Evolutionary conservation across 2,329 filamentous ascomycete species (phyloP).

Genomic region (Pseudogymnoascus sp.): DNA sequence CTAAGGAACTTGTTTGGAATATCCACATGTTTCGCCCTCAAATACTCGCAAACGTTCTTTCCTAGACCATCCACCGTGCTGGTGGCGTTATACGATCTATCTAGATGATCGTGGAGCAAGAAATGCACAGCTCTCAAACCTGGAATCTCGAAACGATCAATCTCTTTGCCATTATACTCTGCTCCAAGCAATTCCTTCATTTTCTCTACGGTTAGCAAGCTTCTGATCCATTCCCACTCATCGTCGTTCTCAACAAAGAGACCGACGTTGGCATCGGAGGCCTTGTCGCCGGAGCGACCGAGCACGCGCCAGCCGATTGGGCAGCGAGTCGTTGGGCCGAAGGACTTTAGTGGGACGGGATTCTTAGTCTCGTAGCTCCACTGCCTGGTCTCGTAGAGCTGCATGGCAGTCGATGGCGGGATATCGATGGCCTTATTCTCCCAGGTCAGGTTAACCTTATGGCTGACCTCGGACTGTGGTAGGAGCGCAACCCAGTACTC

Average conservation of each 20-base stretch:
- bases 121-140: slow-evolving; percentile 20
- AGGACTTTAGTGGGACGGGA: slow-evolving; percentile 17
- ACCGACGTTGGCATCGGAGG: slow-evolving; percentile 30
- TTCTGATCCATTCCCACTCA: slow-evolving; percentile 33
- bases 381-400: slow-evolving; percentile 7
- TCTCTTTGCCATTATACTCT: slow-evolving; percentile 23
- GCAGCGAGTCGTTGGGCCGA: slow-evolving; percentile 21
- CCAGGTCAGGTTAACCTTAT: slow-evolving; percentile 13
- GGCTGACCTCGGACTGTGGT: slow-evolving; percentile 20
- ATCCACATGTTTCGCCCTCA: slow-evolving; percentile 18
- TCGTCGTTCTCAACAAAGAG: slow-evolving; percentile 33
- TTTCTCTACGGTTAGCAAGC: slow-evolving; percentile 20
- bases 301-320: slow-evolving; percentile 28
- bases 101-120: slow-evolving; percentile 24
- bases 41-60: slow-evolving; percentile 18
- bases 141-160: slow-evolving; percentile 21
- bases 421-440: slow-evolving; percentile 17
- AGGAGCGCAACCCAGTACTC: slow-evolving; percentile 24
- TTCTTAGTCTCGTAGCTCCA: slow-evolving; percentile 15
- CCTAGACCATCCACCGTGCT: slow-evolving; percentile 19
- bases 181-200: slow-evolving; percentile 21
- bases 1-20: slow-evolving; percentile 17
- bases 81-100: slow-evolving; percentile 18
- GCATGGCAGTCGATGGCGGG: background rate
- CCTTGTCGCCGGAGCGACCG: slow-evolving; percentile 32